Evolutionary conservation across 306 rosid genomes (phyloP).

Genomic region (Acmispon strigosus): DNA sequence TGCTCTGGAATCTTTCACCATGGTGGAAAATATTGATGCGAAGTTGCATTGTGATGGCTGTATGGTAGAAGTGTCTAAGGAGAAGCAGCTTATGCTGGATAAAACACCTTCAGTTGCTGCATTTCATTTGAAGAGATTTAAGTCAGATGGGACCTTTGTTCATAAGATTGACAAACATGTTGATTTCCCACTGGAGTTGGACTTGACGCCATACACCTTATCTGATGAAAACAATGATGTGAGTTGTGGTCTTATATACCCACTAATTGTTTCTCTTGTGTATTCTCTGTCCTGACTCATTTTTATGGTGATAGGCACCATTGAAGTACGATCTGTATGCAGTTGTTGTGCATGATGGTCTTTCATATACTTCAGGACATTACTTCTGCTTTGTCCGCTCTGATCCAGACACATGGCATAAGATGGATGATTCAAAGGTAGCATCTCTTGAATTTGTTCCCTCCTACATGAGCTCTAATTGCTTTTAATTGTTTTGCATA

Average conservation of each 20-base stretch:
- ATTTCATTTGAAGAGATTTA: constrained; percentile 82
- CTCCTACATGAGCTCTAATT: neutral
- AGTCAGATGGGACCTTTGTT: constrained; percentile 49
- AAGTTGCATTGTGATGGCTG: constrained; percentile 67
- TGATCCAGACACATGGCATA: constrained; percentile 69
- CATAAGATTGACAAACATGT: constrained; percentile 80
- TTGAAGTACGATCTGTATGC: constrained; percentile 78
- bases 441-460: neutral
- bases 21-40: constrained; percentile 61
- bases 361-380: constrained; percentile 69
- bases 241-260: constrained; percentile 23
- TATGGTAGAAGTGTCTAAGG: constrained; percentile 61
- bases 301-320: constrained; percentile 40
- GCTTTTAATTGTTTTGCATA: neutral
- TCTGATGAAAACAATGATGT: constrained; percentile 32
- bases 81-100: constrained; percentile 67
- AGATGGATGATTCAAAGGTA: constrained; percentile 81
- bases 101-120: constrained; percentile 66
- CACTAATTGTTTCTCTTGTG: neutral
- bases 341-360: constrained; percentile 68
- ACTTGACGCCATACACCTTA: constrained; percentile 58
- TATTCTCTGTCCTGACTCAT: neutral
- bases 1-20: constrained; percentile 81
- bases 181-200: constrained; percentile 71
- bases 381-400: constrained; percentile 79